Evolutionary conservation across 495 filamentous ascomycete genomes (phyloP).

Genomic region (Cryomyces antarcticus): DNA sequence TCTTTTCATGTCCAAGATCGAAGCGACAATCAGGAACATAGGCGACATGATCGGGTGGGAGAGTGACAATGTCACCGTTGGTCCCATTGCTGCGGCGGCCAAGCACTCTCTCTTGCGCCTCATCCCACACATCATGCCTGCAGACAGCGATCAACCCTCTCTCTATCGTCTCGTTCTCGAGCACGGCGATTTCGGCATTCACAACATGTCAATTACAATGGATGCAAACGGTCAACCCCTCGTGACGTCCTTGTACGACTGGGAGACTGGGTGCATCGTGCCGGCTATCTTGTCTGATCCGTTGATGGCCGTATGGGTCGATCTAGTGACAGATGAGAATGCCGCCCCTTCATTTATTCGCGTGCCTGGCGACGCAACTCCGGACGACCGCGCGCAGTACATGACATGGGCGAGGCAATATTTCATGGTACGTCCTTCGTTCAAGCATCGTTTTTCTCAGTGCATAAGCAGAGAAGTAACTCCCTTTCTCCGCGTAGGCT

Average conservation of each 20-base stretch:
- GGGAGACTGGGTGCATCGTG: constrained; percentile 17
- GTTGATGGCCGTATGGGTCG: constrained; percentile 10
- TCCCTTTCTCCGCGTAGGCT: constrained; percentile 3
- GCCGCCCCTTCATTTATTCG: constrained; percentile 11
- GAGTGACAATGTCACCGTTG: constrained; percentile 14
- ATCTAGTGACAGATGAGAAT: constrained; percentile 15
- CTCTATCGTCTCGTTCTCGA: constrained; percentile 20
- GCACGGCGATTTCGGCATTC: constrained; percentile 20
- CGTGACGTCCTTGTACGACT: constrained; percentile 19
- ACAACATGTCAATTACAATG: constrained; percentile 17
- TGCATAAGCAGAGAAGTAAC: constrained; percentile 7
- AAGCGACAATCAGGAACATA: constrained; percentile 17
- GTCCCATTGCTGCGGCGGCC: constrained; percentile 16
- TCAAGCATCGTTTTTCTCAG: constrained; percentile 2
- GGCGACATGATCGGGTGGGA: constrained; percentile 22
- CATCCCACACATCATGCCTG: constrained; percentile 16
- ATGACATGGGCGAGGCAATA: constrained; percentile 13
- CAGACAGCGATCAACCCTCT: constrained; percentile 6
- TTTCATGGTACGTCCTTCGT: constrained; percentile 5
- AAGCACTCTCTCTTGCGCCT: constrained; percentile 16
- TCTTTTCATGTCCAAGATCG: constrained; percentile 17
- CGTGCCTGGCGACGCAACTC: constrained; percentile 7
- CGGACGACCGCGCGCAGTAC: constrained; percentile 9
- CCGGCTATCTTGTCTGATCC: constrained; percentile 20
- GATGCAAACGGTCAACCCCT: constrained; percentile 10